Base-by-base conservation (phyloP, 495 filamentous ascomycete species). In the Pseudomonodictys pantanalensis region DNA sequence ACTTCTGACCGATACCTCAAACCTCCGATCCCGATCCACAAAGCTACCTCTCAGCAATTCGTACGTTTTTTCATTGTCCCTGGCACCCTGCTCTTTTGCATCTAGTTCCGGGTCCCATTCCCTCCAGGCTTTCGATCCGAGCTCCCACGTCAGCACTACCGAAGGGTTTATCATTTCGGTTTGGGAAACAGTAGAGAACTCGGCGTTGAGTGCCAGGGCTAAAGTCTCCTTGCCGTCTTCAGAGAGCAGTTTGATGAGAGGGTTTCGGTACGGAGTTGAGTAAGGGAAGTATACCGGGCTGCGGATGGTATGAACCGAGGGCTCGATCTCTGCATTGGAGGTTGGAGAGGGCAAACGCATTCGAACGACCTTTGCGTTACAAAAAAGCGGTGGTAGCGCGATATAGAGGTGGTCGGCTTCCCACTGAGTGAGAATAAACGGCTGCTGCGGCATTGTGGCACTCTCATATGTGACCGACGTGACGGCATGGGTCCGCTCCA, bases 301-400 rank as follows among this genome's bases (percentile, higher is more conserved):
- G 8, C 42, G 23, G 10, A 57, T 12, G n/a, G 54, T 57, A 35
- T 49, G 7, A 25, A 57, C 30, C 7, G 10, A 9, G 39, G 4
- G 10, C 22, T 46, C 24, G 26, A 26, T 35, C 7, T 23, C 41
- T 15, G 23, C 26, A 15, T 32, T 33, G 6, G 2, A 47, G 28
- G 3, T 26, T 6, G 23, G 18, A 22, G 23, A 15, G 9, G 54
- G 54, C 10, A 57, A 26, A 15, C 54, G 28, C 17, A 57, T 10
- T 24, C 43, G 41, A 2, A 57, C 15, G 5, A 57, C 38, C 35
- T 57, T 57, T 22, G 54, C 26, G 43, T 57, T 48, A 20, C 43
- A 57, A 9, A 43, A 57, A n/a, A 57, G 25, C 17, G 54, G 44
- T 10, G 54, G 54, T 38, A 57, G 46, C 15, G 54, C 54, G 26